These are phyloP conservation scores for Diaporthe longicolla DNA, from an alignment of 2,329 filamentous ascomycete genomes.

Conservation along the genomic window DNA sequence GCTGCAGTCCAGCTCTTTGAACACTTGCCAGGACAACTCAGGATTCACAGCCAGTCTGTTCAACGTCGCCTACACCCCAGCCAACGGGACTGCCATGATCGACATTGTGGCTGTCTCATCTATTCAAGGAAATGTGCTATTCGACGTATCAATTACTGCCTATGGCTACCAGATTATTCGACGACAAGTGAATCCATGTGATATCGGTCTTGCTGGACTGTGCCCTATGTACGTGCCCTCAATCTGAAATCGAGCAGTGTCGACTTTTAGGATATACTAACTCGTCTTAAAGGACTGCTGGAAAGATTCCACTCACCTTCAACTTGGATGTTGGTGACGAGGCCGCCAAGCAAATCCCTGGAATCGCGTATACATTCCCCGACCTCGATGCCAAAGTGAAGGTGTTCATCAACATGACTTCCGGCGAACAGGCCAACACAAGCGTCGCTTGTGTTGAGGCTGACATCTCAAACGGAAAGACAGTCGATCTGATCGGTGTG, in stretches of 20 bases:
- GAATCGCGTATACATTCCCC: slow-evolving; percentile 89
- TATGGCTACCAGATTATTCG: slow-evolving; percentile 85
- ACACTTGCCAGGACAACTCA: slow-evolving; percentile 86
- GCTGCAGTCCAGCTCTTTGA: slow-evolving; percentile 87
- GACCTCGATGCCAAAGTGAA: slow-evolving; percentile 90
- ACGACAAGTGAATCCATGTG: slow-evolving; percentile 82
- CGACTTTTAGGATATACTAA: background rate
- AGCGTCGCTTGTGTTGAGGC: slow-evolving; percentile 90
- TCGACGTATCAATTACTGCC: slow-evolving; percentile 81
- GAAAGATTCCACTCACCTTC: slow-evolving; percentile 83
- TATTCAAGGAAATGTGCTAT: slow-evolving; percentile 85
- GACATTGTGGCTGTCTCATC: slow-evolving; percentile 86
- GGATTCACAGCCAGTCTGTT: slow-evolving; percentile 91
- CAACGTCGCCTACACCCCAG: slow-evolving; percentile 84
- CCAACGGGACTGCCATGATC: slow-evolving; percentile 80
- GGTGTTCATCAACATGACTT: slow-evolving; percentile 82
- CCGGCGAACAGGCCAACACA: slow-evolving; percentile 63
- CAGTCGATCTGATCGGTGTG: slow-evolving; percentile 88
- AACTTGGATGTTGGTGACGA: slow-evolving; percentile 72
- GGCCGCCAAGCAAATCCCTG: slow-evolving; percentile 77
- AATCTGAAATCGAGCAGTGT: too few species aligned
- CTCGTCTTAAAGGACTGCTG: slow-evolving; percentile 65
- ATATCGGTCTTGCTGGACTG: slow-evolving; percentile 77
- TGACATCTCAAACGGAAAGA: slow-evolving; percentile 90
- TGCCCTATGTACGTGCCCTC: slow-evolving; percentile 79